A percentile compares a stretch with the other conserved stretches of the same genome.
phyloP scores from a whole-genome alignment of 179 eudicot species.

The Carnegiea gigantea region DNA sequence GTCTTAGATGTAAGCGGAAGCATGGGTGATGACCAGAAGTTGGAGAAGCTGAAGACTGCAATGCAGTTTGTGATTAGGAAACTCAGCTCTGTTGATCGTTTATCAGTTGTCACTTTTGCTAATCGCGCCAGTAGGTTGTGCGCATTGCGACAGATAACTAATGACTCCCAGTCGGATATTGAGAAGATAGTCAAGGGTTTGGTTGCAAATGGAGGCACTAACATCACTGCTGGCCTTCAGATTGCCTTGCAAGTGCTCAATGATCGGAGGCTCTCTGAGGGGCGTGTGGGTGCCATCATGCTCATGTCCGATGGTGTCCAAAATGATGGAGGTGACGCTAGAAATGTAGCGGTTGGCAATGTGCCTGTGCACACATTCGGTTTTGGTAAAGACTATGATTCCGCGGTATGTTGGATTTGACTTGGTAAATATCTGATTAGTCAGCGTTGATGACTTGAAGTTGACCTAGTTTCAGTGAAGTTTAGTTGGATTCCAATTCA shows the following conservation, averaged over 20 bases:
- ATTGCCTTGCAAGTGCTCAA: not conserved
- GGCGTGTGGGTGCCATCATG: constrained; percentile 20
- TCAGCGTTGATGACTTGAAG: not conserved
- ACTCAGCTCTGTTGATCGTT: constrained; percentile 27
- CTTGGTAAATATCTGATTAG: not conserved
- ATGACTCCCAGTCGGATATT: not conserved
- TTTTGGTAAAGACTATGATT: constrained; percentile 2
- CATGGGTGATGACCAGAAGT: not conserved
- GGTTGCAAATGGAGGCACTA: not conserved
- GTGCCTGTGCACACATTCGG: constrained; percentile 23
- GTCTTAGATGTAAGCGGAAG: not conserved
- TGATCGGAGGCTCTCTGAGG: not conserved
- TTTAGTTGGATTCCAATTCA: too few relatives aligned
- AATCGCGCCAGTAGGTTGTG: constrained; percentile 49
- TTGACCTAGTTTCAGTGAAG: not conserved
- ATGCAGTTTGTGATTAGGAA: constrained; percentile 6
- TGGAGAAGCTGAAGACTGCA: not conserved
- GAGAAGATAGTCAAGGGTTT: constrained; percentile 1
- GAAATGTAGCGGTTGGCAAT: not conserved
- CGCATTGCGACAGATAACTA: constrained; percentile 46
- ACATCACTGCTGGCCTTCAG: constrained; percentile 1
- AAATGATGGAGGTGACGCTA: not conserved
- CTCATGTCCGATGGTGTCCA: constrained; percentile 12
- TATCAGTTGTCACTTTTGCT: constrained; percentile 64
- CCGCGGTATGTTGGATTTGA: not conserved